Percentiles rank a stretch among this genome's conserved stretches.
Evolutionary conservation across 73 alveolate genomes (phyloP).

Genomic region (Blepharisma stoltei): DNA sequence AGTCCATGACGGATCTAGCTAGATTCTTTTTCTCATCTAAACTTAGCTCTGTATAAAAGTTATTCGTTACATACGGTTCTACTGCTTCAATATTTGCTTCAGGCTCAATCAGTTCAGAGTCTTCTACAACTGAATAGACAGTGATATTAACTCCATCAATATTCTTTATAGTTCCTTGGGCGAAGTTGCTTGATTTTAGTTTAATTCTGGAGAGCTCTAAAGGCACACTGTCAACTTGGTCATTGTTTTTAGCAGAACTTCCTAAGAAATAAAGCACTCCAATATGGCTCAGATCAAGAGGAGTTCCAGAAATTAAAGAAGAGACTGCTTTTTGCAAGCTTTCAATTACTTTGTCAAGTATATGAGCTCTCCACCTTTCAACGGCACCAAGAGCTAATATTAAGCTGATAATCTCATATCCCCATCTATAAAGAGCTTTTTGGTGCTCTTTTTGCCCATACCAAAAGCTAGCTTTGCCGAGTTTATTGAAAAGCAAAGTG

Average conservation of each 20-base stretch:
- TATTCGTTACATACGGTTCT: background rate
- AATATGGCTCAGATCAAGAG: background rate
- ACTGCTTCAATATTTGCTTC: background rate
- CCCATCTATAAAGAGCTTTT: background rate
- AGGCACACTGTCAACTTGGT: background rate
- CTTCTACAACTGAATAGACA: constrained; percentile 19
- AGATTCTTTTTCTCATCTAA: background rate
- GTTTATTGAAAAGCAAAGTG: background rate
- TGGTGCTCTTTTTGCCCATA: background rate
- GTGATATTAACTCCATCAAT: background rate
- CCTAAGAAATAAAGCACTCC: constrained; percentile 14
- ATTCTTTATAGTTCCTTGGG: background rate
- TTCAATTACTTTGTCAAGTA: background rate
- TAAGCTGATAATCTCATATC: background rate
- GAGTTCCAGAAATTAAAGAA: background rate
- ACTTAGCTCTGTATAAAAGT: background rate
- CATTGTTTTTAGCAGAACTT: background rate
- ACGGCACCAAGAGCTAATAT: background rate
- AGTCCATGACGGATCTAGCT: background rate
- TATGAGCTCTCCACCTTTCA: constrained; percentile 5
- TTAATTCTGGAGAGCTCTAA: background rate
- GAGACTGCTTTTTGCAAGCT: background rate
- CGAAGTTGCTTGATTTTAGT: background rate
- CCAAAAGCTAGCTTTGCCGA: background rate
- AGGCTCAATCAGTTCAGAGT: background rate